A percentile compares a stretch with the other conserved stretches of the same genome.
Evolutionary conservation across 169 alveolate species (phyloP).

Genomic region (Cryptosporidium andersoni): DNA sequence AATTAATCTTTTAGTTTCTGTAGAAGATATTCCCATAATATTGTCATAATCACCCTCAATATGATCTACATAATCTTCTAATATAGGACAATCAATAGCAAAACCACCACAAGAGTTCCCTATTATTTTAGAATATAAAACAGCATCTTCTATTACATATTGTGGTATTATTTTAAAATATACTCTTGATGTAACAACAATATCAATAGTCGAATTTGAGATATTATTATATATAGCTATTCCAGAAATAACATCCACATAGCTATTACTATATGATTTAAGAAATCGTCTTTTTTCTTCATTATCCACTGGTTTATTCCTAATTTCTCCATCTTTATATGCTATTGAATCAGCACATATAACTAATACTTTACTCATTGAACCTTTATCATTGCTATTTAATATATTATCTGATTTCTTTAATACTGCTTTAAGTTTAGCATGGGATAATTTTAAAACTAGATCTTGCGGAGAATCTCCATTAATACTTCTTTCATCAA

Average conservation of each 20-base stretch:
- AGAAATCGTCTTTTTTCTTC: conserved; percentile 40
- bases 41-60: conserved; percentile 43
- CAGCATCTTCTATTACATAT: conserved; percentile 6
- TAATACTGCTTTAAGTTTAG: conserved; percentile 40
- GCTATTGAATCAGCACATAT: conserved; percentile 63
- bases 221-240: conserved; percentile 28
- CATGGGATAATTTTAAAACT: conserved; percentile 29
- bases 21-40: conserved; percentile 41
- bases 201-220: conserved; percentile 10
- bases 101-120: conserved; percentile 58
- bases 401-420: conserved; percentile 9
- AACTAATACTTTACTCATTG: conserved; percentile 9
- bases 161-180: conserved; percentile 38
- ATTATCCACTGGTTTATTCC: conserved; percentile 33
- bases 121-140: conserved; percentile 26
- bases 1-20: conserved; percentile 19
- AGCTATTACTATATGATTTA: conserved; percentile 43
- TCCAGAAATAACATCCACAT: conserved; percentile 50
- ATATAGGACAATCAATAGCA: conserved; percentile 53
- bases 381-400: background rate
- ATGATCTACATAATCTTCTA: conserved; percentile 34
- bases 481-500: conserved; percentile 41
- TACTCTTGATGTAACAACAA: conserved; percentile 30
- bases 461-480: conserved; percentile 26
- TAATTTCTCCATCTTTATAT: conserved; percentile 53